Percentiles rank a stretch among this genome's conserved stretches.
Evolutionary conservation across 495 filamentous ascomycete genomes (phyloP).

Genomic region (Xanthoparmelia taractica): DNA sequence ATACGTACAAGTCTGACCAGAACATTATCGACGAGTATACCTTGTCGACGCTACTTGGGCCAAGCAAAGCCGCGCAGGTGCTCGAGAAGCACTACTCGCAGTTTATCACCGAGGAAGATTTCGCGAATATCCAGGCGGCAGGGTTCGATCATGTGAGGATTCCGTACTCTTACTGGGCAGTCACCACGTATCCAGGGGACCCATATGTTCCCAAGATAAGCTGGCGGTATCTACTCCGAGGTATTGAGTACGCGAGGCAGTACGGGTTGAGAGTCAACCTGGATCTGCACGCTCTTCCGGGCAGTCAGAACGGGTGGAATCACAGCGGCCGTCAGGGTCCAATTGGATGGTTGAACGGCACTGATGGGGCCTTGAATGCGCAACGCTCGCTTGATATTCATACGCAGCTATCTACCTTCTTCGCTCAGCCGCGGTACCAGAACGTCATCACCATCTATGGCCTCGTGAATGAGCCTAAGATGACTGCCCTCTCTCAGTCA

Average conservation of each 20-base stretch:
- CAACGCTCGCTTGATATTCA: conserved; percentile 77
- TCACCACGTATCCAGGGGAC: conserved; percentile 76
- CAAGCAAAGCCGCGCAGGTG: conserved; percentile 46
- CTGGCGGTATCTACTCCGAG: conserved; percentile 91
- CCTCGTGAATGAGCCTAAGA: conserved; percentile 77
- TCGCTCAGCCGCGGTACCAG: conserved; percentile 75
- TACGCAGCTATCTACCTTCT: conserved; percentile 71
- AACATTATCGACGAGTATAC: conserved; percentile 86
- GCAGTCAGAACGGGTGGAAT: conserved; percentile 87
- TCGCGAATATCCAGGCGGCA: conserved; percentile 74
- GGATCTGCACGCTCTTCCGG: conserved; percentile 79
- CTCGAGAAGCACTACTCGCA: conserved; percentile 86
- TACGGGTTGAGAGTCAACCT: conserved; percentile 91
- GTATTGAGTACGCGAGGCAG: conserved; percentile 87
- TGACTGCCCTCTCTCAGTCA: conserved; percentile 53
- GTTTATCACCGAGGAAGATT: conserved; percentile 77
- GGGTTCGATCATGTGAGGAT: conserved; percentile 96
- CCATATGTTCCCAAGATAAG: conserved; percentile 79
- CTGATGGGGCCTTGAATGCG: conserved; percentile 52
- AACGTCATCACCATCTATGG: conserved; percentile 81
- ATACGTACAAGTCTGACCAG: conserved; percentile 49
- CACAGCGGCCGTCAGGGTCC: conserved; percentile 67
- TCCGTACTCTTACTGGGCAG: conserved; percentile 91
- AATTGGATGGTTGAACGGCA: conserved; percentile 76
- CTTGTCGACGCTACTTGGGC: conserved; percentile 60